These are phyloP conservation scores for Chimonanthus praecox DNA, from an alignment of 164 flowering plant species.

Conservation along the genomic window DNA sequence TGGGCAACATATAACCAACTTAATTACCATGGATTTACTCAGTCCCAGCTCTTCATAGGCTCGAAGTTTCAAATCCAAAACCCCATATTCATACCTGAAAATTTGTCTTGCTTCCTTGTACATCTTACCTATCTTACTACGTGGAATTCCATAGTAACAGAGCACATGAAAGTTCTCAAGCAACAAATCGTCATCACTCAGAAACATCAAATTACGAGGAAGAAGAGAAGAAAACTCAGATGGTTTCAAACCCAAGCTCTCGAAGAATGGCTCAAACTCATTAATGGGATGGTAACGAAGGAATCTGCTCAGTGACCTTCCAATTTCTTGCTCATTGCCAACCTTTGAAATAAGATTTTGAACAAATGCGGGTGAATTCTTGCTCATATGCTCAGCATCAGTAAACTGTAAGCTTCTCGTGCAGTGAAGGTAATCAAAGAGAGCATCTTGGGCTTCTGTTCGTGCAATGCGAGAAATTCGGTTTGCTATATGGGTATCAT, in stretches of 20 bases:
- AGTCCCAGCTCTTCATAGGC: slow-evolving; percentile 35
- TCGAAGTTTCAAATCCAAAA: slow-evolving; percentile 22
- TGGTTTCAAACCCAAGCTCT: slow-evolving; percentile 70
- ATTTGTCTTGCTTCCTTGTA: slow-evolving; percentile 48
- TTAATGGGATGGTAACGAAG: slow-evolving; percentile 72
- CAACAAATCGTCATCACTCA: slow-evolving; percentile 54
- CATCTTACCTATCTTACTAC: slow-evolving; percentile 57
- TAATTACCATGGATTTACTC: slow-evolving; percentile 22
- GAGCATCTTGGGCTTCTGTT: slow-evolving; percentile 41
- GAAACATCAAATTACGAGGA: slow-evolving; percentile 48
- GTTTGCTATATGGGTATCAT: too few relatives aligned
- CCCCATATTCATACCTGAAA: slow-evolving; percentile 42
- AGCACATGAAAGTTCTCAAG: slow-evolving; percentile 52
- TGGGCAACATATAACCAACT: slow-evolving; percentile 43
- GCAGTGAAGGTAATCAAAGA: slow-evolving; percentile 60
- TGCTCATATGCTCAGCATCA: slow-evolving; percentile 74
- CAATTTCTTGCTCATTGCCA: slow-evolving; percentile 25
- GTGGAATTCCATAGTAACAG: slow-evolving; percentile 55
- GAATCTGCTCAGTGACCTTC: slow-evolving; percentile 35
- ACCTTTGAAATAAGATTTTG: slow-evolving; percentile 33
- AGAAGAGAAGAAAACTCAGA: slow-evolving; percentile 33
- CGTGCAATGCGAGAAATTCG: slow-evolving; percentile 3
- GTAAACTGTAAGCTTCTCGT: slow-evolving; percentile 51
- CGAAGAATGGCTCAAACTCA: slow-evolving; percentile 87
- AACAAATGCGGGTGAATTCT: slow-evolving; percentile 55